Percentiles rank a stretch among this genome's conserved stretches.
Evolutionary conservation across 208 protist species (phyloP).

Genomic region (Crithidia bombi): DNA sequence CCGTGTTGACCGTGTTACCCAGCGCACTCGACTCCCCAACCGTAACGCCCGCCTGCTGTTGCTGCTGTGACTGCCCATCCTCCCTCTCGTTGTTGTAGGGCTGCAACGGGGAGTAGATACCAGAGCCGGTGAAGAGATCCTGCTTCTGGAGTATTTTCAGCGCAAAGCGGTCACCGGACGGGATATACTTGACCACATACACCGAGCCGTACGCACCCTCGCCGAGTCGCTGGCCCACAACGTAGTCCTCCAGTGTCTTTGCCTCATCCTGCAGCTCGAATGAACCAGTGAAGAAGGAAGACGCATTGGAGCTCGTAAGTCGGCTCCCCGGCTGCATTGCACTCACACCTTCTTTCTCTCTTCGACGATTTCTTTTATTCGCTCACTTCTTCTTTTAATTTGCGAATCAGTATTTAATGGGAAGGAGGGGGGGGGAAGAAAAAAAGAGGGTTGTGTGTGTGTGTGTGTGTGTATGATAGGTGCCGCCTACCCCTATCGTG

Average conservation of each 20-base stretch:
- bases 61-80: background rate
- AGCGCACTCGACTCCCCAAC: conserved; percentile 13
- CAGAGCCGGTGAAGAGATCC: conserved; percentile 48
- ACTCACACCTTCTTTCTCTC: background rate
- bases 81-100: background rate
- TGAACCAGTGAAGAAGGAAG: conserved; percentile 74
- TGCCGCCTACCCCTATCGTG: too few species aligned
- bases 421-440: background rate
- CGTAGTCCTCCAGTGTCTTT: conserved; percentile 76
- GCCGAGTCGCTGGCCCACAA: conserved; percentile 80
- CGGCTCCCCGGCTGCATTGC: conserved; percentile 5
- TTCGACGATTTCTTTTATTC: too few species aligned
- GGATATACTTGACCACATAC: conserved; percentile 80
- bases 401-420: background rate
- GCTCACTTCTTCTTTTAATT: too few species aligned
- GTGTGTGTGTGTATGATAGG: background rate
- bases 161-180: conserved; percentile 78
- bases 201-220: conserved; percentile 91
- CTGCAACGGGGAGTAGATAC: conserved; percentile 5
- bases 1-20: background rate
- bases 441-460: conserved; percentile 8
- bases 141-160: conserved; percentile 89
- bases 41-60: background rate
- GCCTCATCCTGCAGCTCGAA: conserved; percentile 68
- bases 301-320: conserved; percentile 34